Evolutionary conservation across 345 rosid species (phyloP), one percentile per base, ranked within the genome.

Genomic region (Gossypium australe): DNA sequence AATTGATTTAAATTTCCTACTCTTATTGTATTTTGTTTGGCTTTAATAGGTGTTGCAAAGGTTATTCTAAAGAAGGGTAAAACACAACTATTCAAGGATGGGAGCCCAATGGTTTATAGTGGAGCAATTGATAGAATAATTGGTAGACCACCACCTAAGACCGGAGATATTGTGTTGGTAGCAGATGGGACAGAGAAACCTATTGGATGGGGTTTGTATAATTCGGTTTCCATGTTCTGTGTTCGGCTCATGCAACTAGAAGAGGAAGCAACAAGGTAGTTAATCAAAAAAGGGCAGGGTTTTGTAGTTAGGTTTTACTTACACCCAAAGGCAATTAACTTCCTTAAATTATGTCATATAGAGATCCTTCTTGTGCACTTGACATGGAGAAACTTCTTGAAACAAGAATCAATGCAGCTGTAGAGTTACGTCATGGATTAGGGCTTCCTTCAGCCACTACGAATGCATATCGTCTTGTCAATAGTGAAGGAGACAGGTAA

Each of bases 211-310:
- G 97, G 94, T 52, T 55, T 91, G 81, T 91, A 89, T 73, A 92
- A 94, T 81, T 89, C 92, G 1, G 89, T 83, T 68, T 92, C 98
- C 59, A 91, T 91, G 98, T 92, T 89, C 78, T 84, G 90, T 62
- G 97, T 94, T 72, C 89, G 97, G 49, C 86, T 94, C 43, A 94
- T 92, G 98, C 98, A 94, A 84, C 92, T 91, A 45, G 95, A 94
- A 74, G 92, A 94, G 70, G 98, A 94, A 85, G 86, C 88, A 56
- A 62, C 81, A 25, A 86, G 91, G 94, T 90, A 29, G 24, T 9
- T 58, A 41, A 59, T 8, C 67, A 67, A 29, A 24, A n/a, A 59
- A 38, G 12, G 12, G 48, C 4, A 53, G 22, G 24, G 11, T 24
- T 43, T 63, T 38, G 11, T 13, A 41, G 25, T 56, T 68, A 29